Evolutionary conservation across 129 eudicot genomes (phyloP).

Genomic region (Chrysanthemum seticuspe): DNA sequence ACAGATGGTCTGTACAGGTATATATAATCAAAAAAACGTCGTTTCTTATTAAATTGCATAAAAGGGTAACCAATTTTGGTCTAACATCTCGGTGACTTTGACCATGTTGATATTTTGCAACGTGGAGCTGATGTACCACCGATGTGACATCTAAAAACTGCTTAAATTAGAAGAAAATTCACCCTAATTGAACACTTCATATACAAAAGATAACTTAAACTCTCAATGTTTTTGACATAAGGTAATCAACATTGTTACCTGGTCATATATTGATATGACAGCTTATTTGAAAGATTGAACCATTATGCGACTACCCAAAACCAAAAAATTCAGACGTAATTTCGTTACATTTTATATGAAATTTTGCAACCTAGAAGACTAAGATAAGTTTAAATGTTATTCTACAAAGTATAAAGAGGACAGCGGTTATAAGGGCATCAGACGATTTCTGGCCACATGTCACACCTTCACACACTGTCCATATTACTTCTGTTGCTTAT

Average conservation of each 20-base stretch:
- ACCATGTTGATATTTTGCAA: not conserved
- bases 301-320: not conserved
- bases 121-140: no score
- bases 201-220: no score
- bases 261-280: not conserved
- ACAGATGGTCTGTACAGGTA: constrained; percentile 93
- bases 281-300: not conserved
- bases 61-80: not conserved
- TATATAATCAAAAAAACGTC: not conserved
- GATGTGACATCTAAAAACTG: no score
- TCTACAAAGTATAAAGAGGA: constrained; percentile 54
- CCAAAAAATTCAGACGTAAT: not conserved
- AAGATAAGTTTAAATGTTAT: constrained; percentile 8
- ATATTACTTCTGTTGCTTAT: constrained; percentile 90
- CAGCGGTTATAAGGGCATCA: constrained; percentile 88
- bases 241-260: not conserved
- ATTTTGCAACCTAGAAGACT: not conserved
- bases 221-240: no score
- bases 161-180: no score
- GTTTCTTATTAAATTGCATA: not conserved
- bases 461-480: constrained; percentile 96
- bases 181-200: no score
- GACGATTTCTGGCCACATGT: constrained; percentile 93
- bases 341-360: not conserved
- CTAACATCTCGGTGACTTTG: not conserved